phyloP scores from a whole-genome alignment of 2,329 filamentous ascomycete genomes.

The Fusarium abutilonis region DNA sequence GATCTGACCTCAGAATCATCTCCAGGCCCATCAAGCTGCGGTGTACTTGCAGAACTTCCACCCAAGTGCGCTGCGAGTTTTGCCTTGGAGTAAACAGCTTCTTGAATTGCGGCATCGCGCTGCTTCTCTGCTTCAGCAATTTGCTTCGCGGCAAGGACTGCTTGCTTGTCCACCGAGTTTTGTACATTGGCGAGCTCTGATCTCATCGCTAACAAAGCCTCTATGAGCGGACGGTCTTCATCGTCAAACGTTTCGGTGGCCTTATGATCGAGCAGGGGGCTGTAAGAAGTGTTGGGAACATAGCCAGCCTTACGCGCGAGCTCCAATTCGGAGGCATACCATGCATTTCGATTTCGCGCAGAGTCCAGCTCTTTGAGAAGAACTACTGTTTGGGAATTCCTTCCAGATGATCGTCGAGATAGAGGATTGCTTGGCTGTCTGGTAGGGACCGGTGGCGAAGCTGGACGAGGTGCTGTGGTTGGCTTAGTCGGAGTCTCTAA shows the following conservation, averaged over 20 bases:
- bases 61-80: slow-evolving; percentile 82
- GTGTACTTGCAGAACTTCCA: slow-evolving; percentile 69
- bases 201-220: slow-evolving; percentile 91
- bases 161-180: slow-evolving; percentile 87
- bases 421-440: slow-evolving; percentile 68
- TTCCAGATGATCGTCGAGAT: slow-evolving; percentile 66
- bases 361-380: slow-evolving; percentile 88
- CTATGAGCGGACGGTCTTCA: slow-evolving; percentile 89
- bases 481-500: slow-evolving; percentile 63
- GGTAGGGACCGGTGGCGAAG: slow-evolving; percentile 68
- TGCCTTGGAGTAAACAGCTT: slow-evolving; percentile 94
- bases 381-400: slow-evolving; percentile 74
- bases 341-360: slow-evolving; percentile 87
- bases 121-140: slow-evolving; percentile 96
- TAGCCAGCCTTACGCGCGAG: slow-evolving; percentile 93
- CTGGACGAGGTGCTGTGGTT: slow-evolving; percentile 52
- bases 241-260: slow-evolving; percentile 84
- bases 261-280: slow-evolving; percentile 79
- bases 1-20: slow-evolving; percentile 66
- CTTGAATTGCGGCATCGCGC: slow-evolving; percentile 90
- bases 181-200: slow-evolving; percentile 91
- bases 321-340: slow-evolving; percentile 95
- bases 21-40: slow-evolving; percentile 68
- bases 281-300: slow-evolving; percentile 73
- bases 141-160: slow-evolving; percentile 82